Percentiles rank a stretch among this genome's conserved stretches.
Conservation (phyloP, 2,329 filamentous ascomycete genomes). For the Capronia coronata region DNA sequence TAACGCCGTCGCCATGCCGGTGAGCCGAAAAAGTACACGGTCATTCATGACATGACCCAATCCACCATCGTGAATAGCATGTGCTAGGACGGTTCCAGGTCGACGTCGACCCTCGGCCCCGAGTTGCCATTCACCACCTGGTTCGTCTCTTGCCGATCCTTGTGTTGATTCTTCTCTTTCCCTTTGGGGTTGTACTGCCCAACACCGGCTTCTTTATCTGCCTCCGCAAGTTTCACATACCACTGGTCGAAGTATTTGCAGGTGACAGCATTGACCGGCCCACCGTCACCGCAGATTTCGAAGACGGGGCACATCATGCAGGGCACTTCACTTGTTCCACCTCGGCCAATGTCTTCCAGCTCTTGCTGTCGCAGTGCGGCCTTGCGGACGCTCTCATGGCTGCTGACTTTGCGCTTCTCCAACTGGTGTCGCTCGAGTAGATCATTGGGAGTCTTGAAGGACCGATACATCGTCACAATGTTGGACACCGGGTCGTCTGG, state of each 20-base stretch:
- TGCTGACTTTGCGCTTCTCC: conserved; percentile 22
- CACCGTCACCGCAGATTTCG: conserved; percentile 82
- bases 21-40: neutral
- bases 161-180: conserved; percentile 3
- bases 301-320: conserved; percentile 92
- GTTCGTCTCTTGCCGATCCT: neutral
- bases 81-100: conserved; percentile 2
- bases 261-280: conserved; percentile 79
- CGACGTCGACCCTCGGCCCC: conserved; percentile 11
- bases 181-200: conserved; percentile 3
- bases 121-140: conserved; percentile 5
- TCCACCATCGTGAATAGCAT: neutral
- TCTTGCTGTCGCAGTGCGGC: conserved; percentile 29
- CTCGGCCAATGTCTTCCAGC: conserved; percentile 46
- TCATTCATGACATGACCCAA: neutral
- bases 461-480: conserved; percentile 38
- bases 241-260: conserved; percentile 90
- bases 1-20: neutral
- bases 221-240: conserved; percentile 46
- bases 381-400: conserved; percentile 27
- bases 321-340: conserved; percentile 79
- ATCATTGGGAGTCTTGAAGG: conserved; percentile 37
- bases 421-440: conserved; percentile 27
- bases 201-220: conserved; percentile 18
- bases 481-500: conserved; percentile 15